Evolutionary conservation across 495 filamentous ascomycete species (phyloP).

Genomic region (Hypoxylon fuscum): DNA sequence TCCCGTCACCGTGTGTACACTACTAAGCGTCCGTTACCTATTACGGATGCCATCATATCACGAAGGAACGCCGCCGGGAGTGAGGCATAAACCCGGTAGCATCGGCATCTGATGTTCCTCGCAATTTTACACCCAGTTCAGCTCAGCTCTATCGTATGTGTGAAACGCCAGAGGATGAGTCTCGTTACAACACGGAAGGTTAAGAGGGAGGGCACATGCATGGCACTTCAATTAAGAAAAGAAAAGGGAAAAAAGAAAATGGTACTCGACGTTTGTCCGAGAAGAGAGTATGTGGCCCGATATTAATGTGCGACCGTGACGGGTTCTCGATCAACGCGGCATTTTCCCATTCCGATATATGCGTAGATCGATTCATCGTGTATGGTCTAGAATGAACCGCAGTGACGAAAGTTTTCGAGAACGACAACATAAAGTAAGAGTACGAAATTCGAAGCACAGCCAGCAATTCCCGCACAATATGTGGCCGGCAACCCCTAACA

Average conservation of each 20-base stretch:
- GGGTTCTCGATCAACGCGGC: background rate
- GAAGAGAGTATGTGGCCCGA: background rate
- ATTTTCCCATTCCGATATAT: background rate
- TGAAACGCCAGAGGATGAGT: conserved; percentile 12
- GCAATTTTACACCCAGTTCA: background rate
- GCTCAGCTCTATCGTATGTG: background rate
- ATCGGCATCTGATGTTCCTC: background rate
- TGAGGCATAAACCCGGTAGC: background rate
- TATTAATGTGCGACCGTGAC: conserved; percentile 3
- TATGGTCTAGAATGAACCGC: too few species aligned
- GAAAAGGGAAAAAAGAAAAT: too few species aligned
- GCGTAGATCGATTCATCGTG: background rate
- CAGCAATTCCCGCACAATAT: too few species aligned
- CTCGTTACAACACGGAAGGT: background rate
- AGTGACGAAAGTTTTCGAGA: too few species aligned
- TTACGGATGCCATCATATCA: conserved; percentile 19
- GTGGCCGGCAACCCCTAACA: too few species aligned
- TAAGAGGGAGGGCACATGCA: background rate
- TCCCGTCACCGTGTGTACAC: conserved; percentile 1
- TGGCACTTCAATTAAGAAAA: too few species aligned
- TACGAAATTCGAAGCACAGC: too few species aligned
- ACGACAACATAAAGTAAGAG: too few species aligned
- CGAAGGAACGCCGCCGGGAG: conserved; percentile 4
- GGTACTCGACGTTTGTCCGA: background rate
- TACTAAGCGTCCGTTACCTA: conserved; percentile 2